These are phyloP conservation scores for Huntiella moniliformis DNA, from an alignment of 2,329 filamentous ascomycete species.

Conservation along the genomic window DNA sequence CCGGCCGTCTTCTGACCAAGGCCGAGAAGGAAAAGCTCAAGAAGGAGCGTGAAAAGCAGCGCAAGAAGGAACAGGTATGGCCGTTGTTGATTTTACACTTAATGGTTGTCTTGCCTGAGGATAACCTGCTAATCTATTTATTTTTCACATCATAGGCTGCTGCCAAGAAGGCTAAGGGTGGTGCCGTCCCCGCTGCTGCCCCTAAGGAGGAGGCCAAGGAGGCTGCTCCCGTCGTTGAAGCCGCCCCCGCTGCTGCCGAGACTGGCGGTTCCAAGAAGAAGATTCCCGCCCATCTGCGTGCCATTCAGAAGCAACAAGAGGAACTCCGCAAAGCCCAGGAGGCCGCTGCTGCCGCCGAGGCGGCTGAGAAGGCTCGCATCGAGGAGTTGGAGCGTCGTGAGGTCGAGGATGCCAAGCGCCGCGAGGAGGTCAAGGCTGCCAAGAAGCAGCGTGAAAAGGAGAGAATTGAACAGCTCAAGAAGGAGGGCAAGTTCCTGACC, in stretches of 20 bases:
- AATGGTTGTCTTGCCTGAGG: neutral
- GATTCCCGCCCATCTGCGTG: constrained; percentile 51
- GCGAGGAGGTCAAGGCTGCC: constrained; percentile 52
- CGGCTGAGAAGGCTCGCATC: constrained; percentile 44
- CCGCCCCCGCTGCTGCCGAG: constrained; percentile 17
- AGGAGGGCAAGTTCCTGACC: constrained; percentile 70
- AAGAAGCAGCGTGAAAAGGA: constrained; percentile 82
- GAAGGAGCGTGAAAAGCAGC: constrained; percentile 95
- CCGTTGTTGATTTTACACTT: constrained; percentile 3
- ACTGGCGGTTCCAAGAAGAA: constrained; percentile 55
- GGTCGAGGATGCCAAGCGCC: constrained; percentile 49
- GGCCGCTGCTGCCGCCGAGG: constrained; percentile 35
- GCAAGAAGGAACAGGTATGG: constrained; percentile 86
- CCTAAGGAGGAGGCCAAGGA: constrained; percentile 30
- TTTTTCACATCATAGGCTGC: constrained; percentile 23
- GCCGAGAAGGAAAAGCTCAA: constrained; percentile 96
- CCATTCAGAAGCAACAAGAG: constrained; percentile 70
- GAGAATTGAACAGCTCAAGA: constrained; percentile 71
- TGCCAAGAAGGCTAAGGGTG: constrained; percentile 54
- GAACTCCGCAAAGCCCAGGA: constrained; percentile 48
- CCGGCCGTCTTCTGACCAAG: constrained; percentile 70
- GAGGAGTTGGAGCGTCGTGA: constrained; percentile 46
- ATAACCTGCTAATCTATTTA: neutral
- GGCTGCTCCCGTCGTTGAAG: constrained; percentile 24
- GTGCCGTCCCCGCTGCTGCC: constrained; percentile 5